Conservation (phyloP, 164 flowering plant species). For the Sextonia rubra region DNA sequence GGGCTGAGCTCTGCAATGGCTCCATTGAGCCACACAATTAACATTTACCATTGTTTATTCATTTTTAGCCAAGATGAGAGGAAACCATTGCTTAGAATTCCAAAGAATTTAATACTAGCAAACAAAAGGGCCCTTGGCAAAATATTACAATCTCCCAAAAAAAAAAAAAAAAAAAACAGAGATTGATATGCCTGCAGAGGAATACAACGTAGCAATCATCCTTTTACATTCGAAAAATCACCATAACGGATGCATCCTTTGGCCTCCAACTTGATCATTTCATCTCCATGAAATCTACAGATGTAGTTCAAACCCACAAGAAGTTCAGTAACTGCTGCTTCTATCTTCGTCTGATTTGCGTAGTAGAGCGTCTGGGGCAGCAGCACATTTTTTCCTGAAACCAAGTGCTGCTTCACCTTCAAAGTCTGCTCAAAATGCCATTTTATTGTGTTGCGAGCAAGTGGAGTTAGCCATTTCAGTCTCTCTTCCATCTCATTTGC, state of each 20-base stretch:
- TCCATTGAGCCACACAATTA: too few relatives aligned
- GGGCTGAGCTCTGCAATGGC: too few relatives aligned
- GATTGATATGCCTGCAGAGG: background rate
- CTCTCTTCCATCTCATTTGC: conserved; percentile 55
- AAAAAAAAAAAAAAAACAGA: too few relatives aligned
- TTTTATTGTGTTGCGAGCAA: conserved; percentile 83
- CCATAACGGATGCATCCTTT: conserved; percentile 37
- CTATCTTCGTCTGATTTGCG: conserved; percentile 80
- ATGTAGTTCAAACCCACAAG: conserved; percentile 87
- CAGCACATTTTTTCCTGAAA: conserved; percentile 60
- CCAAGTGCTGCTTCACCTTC: conserved; percentile 62
- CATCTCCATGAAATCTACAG: conserved; percentile 70
- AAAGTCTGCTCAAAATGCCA: conserved; percentile 86
- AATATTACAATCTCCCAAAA: background rate
- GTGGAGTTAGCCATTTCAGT: conserved; percentile 81
- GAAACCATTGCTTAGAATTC: too few relatives aligned
- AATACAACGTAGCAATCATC: conserved; percentile 12
- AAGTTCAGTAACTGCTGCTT: conserved; percentile 74
- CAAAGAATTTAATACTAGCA: too few relatives aligned
- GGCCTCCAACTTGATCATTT: conserved; percentile 49
- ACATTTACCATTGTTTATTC: too few relatives aligned
- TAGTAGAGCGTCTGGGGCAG: conserved; percentile 81
- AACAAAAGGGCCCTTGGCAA: background rate
- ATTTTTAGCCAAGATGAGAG: too few relatives aligned
- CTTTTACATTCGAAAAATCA: conserved; percentile 38